Conservation (phyloP, 192 early-diverging fungal species). For the Endogone sp. region DNA sequence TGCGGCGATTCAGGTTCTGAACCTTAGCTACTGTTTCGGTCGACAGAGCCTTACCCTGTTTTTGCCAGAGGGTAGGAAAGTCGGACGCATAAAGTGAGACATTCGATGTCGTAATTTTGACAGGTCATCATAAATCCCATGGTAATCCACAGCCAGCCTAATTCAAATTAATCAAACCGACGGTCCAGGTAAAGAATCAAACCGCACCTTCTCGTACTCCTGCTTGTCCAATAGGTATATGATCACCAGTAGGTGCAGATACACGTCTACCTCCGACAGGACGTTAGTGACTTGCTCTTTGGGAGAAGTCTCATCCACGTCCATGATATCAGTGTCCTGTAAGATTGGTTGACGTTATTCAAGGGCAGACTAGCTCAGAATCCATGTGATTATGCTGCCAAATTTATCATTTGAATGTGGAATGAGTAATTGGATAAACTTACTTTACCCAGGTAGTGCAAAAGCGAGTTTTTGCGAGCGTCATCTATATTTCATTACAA, state of each 20-base stretch:
- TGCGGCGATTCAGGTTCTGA: slow-evolving; percentile 76
- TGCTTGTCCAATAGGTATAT: slow-evolving; percentile 81
- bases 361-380: neutral
- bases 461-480: slow-evolving; percentile 23
- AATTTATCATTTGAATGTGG: neutral
- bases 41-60: slow-evolving; percentile 67
- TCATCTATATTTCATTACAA: slow-evolving; percentile 13
- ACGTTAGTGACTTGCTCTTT: slow-evolving; percentile 28
- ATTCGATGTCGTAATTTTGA: too few relatives aligned
- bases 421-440: neutral
- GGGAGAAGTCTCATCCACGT: slow-evolving; percentile 42
- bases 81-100: neutral
- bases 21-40: slow-evolving; percentile 60
- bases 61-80: neutral
- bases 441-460: slow-evolving; percentile 34
- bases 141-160: too few relatives aligned
- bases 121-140: neutral
- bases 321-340: slow-evolving; percentile 38
- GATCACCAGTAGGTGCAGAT: slow-evolving; percentile 76
- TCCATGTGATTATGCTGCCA: too few relatives aligned
- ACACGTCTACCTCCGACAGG: slow-evolving; percentile 81
- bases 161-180: neutral
- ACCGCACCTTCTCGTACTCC: slow-evolving; percentile 57
- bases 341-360: slow-evolving; percentile 8
- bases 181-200: neutral